These are phyloP conservation scores for Bullera alba DNA, from an alignment of 768 basidiomycete genomes.

Conservation along the genomic window DNA sequence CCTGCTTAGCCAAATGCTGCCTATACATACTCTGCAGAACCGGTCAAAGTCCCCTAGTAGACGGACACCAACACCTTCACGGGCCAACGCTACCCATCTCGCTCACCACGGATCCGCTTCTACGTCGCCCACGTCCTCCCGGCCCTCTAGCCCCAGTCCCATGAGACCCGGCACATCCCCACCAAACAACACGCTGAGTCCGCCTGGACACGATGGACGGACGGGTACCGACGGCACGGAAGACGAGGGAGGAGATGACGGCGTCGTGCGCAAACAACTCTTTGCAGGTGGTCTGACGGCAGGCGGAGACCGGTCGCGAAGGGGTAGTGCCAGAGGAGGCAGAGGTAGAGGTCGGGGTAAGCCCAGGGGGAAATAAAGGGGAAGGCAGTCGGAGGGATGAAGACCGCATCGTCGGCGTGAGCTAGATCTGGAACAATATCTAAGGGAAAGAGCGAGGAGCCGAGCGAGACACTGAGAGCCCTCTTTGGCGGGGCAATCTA, in stretches of 20 bases:
- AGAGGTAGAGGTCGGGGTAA: constrained; percentile 11
- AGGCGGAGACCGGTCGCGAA: not conserved
- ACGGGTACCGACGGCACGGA: not conserved
- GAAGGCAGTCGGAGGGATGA: not conserved
- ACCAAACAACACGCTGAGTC: constrained; percentile 2
- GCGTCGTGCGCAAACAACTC: constrained; percentile 13
- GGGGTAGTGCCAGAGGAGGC: constrained; percentile 2
- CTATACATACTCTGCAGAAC: constrained; percentile 11
- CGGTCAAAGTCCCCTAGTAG: not conserved
- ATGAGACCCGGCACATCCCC: constrained; percentile 10
- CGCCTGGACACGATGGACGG: not conserved
- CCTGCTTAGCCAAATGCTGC: constrained; percentile 14
- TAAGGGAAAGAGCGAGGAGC: too few species aligned
- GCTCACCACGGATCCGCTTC: not conserved
- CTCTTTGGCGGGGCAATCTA: too few species aligned
- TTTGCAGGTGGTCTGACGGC: constrained; percentile 10
- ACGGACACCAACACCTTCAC: not conserved
- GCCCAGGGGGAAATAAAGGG: constrained; percentile 5
- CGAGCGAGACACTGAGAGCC: too few species aligned
- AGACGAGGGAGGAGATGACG: not conserved
- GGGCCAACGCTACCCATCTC: not conserved
- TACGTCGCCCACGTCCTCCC: constrained; percentile 2
- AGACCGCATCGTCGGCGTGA: too few species aligned
- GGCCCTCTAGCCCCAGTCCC: not conserved
- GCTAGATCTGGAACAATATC: too few species aligned